Evolutionary conservation across 345 rosid genomes (phyloP).

Genomic region (Brassica juncea): DNA sequence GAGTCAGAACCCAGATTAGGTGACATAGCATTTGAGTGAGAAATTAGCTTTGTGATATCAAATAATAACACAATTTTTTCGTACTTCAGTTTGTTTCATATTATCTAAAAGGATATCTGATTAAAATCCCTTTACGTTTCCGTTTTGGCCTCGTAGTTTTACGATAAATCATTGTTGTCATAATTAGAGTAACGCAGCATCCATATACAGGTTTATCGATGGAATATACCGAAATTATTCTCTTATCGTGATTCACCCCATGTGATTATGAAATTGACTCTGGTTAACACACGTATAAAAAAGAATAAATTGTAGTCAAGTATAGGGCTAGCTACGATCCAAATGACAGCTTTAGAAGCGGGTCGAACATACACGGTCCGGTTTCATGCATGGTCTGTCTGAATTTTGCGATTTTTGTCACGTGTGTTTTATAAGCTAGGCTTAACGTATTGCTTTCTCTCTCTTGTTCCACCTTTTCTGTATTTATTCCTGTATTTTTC

Average conservation of each 20-base stretch:
- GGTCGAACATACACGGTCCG: conserved; percentile 36
- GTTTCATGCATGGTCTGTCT: conserved; percentile 32
- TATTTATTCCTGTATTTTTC: not conserved
- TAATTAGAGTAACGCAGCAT: not conserved
- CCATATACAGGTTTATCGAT: conserved; percentile 11
- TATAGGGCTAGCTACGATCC: conserved; percentile 11
- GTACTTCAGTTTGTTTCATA: not conserved
- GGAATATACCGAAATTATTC: conserved; percentile 16
- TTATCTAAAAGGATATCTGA: not conserved
- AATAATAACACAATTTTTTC: not conserved
- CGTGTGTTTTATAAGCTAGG: conserved; percentile 20
- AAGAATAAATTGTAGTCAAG: not conserved
- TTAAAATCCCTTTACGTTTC: not conserved
- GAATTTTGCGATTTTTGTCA: conserved; percentile 18
- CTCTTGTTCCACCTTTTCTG: not conserved
- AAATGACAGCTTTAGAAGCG: conserved; percentile 35
- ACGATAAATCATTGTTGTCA: conserved; percentile 1
- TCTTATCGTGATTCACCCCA: not conserved
- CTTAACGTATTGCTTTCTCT: not conserved
- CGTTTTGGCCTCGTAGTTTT: conserved; percentile 12
- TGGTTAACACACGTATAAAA: conserved; percentile 6
- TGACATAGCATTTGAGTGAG: conserved; percentile 21
- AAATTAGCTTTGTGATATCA: not conserved
- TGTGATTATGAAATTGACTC: conserved; percentile 5
- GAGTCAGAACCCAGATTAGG: conserved; percentile 19